Conservation (phyloP, 768 basidiomycete species). For the Panus rudis region DNA sequence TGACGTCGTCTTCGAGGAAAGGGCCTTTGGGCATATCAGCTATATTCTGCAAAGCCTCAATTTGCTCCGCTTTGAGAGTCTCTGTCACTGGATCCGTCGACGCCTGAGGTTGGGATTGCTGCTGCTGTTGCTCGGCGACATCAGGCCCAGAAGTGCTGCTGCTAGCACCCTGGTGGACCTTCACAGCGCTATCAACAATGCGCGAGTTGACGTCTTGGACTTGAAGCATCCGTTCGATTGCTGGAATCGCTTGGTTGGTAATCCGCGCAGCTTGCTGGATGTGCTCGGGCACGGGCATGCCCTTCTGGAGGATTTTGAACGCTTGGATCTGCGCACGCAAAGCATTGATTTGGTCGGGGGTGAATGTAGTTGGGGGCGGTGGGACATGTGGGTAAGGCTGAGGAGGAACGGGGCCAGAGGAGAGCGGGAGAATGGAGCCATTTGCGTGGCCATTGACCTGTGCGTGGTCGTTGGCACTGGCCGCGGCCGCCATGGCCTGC, state of each 20-base stretch:
- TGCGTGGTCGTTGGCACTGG: constrained; percentile 27
- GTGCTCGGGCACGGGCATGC: constrained; percentile 59
- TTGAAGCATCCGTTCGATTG: constrained; percentile 60
- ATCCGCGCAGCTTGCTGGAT: constrained; percentile 66
- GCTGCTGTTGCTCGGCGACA: background rate
- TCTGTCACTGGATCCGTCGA: constrained; percentile 18
- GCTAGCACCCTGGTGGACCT: constrained; percentile 52
- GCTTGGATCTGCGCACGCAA: constrained; percentile 81
- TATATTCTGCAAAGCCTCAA: constrained; percentile 45
- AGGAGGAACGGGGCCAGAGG: constrained; percentile 43
- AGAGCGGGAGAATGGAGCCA: constrained; percentile 21
- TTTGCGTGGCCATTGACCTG: constrained; percentile 31
- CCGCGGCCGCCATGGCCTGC: constrained; percentile 8
- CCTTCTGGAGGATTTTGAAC: constrained; percentile 64
- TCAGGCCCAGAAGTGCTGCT: background rate
- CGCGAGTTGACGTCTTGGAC: constrained; percentile 52
- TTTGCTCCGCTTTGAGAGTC: constrained; percentile 38
- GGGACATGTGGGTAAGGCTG: constrained; percentile 41
- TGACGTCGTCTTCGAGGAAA: constrained; percentile 71
- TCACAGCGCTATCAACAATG: constrained; percentile 70
- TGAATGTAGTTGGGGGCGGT: constrained; percentile 62
- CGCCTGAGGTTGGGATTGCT: constrained; percentile 4
- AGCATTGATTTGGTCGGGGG: constrained; percentile 63
- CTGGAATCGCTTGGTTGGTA: constrained; percentile 51
- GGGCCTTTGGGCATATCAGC: constrained; percentile 65